Evolutionary conservation across 768 basidiomycete species (phyloP), one percentile per base, ranked within the genome.

Genomic region (Lactifluus hygrophoroides): DNA sequence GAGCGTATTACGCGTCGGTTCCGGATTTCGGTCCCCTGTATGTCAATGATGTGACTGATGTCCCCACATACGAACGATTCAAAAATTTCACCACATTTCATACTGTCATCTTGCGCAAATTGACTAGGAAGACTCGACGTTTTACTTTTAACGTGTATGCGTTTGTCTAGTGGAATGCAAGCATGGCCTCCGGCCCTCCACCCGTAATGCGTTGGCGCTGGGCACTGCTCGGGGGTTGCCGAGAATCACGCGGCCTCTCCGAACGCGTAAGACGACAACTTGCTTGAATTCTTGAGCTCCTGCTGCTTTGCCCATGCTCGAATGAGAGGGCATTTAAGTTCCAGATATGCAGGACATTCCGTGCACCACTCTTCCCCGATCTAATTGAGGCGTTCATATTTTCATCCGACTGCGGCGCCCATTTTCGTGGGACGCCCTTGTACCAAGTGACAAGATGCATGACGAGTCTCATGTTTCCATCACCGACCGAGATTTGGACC

Each of bases 91-190:
- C n/a, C n/a, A 79, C 87, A 0, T 90, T 84, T 67, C 85, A 88
- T 69, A 76, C 82, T 2, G 80, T 23, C 10, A 27, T 59, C 46
- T 58, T n/a, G n/a, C n/a, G n/a, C n/a, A 95, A 93, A 87, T 98
- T 62, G 92, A 98, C 64, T 97, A 94, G 91, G 91, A 96, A 70
- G 86, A 89, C 67, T 94, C 93, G 0, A 69, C 74, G 0, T 77
- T 75, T 49, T n/a, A n/a, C n/a, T 76, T 83, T 34, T 80, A 77
- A 27, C 77, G 90, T 57, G 78, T 94, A 8, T 88, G 86, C 66
- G 82, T 97, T 52, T 76, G 86, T 55, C 77, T 66, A 75, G 85
- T 64, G 91, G 92, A 17, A 88, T 92, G 49, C 89, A 88, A n/a
- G n/a, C n/a, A n/a, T n/a, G n/a, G n/a, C n/a, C n/a, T n/a, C n/a